phyloP scores from a whole-genome alignment of 306 rosid genomes.

The Rubus parviflorus region DNA sequence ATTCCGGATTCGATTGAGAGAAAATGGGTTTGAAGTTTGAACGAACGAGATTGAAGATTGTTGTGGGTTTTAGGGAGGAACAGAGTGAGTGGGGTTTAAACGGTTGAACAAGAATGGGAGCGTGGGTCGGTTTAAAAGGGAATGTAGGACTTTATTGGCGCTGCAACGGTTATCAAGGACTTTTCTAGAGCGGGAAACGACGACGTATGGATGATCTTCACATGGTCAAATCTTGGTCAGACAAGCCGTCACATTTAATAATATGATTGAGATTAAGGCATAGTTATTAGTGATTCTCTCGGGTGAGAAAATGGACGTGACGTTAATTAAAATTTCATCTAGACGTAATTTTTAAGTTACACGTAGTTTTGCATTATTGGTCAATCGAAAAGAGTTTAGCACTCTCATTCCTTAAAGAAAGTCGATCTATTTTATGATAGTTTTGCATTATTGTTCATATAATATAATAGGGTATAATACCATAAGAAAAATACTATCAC shows the following conservation, averaged over 20 bases:
- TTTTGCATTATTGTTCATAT: not conserved
- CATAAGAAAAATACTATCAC: not conserved
- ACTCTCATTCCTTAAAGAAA: too few relatives aligned
- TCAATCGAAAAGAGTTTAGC: too few relatives aligned
- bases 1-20: not conserved
- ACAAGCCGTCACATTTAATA: too few relatives aligned
- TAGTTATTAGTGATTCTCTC: not conserved
- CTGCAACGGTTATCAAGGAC: not conserved
- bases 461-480: not conserved
- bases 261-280: not conserved
- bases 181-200: not conserved
- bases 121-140: slow-evolving; percentile 21
- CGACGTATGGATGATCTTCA: not conserved
- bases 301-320: too few relatives aligned
- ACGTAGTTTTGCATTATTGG: too few relatives aligned
- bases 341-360: too few relatives aligned
- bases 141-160: not conserved
- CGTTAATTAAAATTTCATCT: too few relatives aligned
- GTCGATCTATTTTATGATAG: too few relatives aligned
- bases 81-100: slow-evolving; percentile 24
- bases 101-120: slow-evolving; percentile 18
- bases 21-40: slow-evolving; percentile 9
- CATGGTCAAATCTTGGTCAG: not conserved
- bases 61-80: not conserved
- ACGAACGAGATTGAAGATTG: too few relatives aligned